A percentile compares a stretch with the other conserved stretches of the same genome.
phyloP scores from a whole-genome alignment of 768 basidiomycete genomes.

The Glaciozyma martinii region DNA sequence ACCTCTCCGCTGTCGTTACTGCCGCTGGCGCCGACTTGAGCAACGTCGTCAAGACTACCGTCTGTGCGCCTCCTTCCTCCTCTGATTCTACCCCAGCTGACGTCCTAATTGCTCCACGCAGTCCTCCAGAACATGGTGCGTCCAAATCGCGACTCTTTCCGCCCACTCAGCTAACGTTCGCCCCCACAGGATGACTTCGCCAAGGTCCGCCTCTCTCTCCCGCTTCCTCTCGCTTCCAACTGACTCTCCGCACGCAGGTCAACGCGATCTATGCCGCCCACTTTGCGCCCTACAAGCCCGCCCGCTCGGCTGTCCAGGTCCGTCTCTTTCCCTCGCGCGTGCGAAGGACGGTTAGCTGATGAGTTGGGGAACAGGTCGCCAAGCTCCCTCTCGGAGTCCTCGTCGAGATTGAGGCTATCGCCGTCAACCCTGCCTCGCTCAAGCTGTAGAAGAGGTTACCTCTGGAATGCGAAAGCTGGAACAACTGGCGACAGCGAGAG shows the following conservation, averaged over 20 bases:
- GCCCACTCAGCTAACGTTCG: background rate
- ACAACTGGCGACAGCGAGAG: no score
- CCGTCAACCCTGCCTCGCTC: background rate
- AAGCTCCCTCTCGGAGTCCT: slow-evolving; percentile 83
- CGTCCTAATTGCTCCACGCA: background rate
- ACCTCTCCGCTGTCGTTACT: slow-evolving; percentile 72
- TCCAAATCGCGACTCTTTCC: background rate
- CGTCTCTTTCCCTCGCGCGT: background rate
- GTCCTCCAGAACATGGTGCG: slow-evolving; percentile 17
- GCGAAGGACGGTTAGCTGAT: slow-evolving; percentile 38
- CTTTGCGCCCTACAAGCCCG: slow-evolving; percentile 87
- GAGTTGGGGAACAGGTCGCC: slow-evolving; percentile 39
- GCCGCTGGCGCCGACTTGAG: slow-evolving; percentile 68
- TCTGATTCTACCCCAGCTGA: background rate
- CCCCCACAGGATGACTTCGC: slow-evolving; percentile 61
- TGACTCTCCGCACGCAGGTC: slow-evolving; percentile 43
- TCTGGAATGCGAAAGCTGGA: no score
- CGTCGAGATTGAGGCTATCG: slow-evolving; percentile 66
- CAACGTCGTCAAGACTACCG: slow-evolving; percentile 86
- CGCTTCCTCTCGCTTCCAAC: background rate
- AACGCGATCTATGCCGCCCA: slow-evolving; percentile 73
- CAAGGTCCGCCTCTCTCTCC: slow-evolving; percentile 14
- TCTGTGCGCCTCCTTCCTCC: slow-evolving; percentile 36
- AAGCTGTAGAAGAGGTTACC: background rate
- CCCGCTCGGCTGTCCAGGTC: slow-evolving; percentile 85